Evolutionary conservation across 345 rosid species (phyloP), one percentile per base, ranked within the genome.

Genomic region (Rhodamnia argentea): DNA sequence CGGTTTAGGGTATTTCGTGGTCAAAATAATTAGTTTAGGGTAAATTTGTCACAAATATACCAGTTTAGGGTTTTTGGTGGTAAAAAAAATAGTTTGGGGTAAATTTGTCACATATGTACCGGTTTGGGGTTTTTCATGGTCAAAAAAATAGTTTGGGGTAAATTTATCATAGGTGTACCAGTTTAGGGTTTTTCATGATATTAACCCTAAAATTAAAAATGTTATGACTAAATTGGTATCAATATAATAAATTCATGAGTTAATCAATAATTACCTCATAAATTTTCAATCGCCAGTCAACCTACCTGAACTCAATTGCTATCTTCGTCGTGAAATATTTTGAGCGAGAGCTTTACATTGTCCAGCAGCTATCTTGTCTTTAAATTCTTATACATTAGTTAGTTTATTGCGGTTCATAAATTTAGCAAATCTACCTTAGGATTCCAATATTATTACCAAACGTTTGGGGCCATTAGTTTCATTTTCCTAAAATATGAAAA

Each of bases 161-260:
- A n/a, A n/a, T n/a, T n/a, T n/a, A n/a, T n/a, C n/a, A n/a, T n/a
- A n/a, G n/a, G n/a, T n/a, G n/a, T n/a, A n/a, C n/a, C n/a, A n/a
- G n/a, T n/a, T n/a, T n/a, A n/a, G n/a, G n/a, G n/a, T n/a, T n/a
- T n/a, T n/a, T n/a, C n/a, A n/a, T n/a, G n/a, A n/a, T n/a, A n/a
- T n/a, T n/a, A n/a, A n/a, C n/a, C n/a, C n/a, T 1, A 32, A 70
- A 32, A 16, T 32, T 16, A 1, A 18, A 64, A 70, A 2, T 1
- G 18, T 70, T 70, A 70, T 0, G 0, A 32, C 0, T 2, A 3
- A 32, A 9, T 70, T 70, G 0, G 4, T 1, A 64, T 64, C 0
- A 0, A 0, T 29, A 64, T 9, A 64, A 1, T 15, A 14, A 29
- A 18, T 64, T 64, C 15, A 15, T 16, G 5, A 1, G 2, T 64